A percentile compares a stretch with the other conserved stretches of the same genome.
phyloP scores from a whole-genome alignment of 2,329 filamentous ascomycete genomes.

The Samsoniella hepiali region DNA sequence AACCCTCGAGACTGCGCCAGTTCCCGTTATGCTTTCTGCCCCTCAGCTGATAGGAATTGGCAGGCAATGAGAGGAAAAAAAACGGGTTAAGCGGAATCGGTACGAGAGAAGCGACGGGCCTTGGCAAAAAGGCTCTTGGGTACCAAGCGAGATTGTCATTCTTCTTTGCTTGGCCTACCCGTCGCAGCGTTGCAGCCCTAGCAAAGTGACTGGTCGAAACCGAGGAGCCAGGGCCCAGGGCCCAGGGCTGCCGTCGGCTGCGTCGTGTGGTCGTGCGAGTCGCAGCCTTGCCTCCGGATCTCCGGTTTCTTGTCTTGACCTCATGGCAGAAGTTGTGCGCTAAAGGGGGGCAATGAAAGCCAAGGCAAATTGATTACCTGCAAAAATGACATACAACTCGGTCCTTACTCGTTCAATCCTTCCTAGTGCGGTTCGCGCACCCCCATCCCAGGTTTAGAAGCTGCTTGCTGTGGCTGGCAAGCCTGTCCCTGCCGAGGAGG shows the following conservation, averaged over 20 bases:
- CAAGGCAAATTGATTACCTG: background rate
- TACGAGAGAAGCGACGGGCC: background rate
- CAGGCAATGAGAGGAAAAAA: background rate
- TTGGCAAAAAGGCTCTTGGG: background rate
- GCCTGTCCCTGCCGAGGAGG: background rate
- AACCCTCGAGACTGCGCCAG: too few relatives aligned
- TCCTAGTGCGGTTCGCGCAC: background rate
- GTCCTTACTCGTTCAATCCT: constrained; percentile 5
- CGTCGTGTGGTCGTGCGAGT: constrained; percentile 1
- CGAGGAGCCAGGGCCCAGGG: background rate
- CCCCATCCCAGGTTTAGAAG: constrained; percentile 6
- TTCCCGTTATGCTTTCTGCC: background rate
- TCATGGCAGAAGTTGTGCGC: background rate
- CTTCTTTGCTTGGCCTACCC: background rate
- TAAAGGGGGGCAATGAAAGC: background rate
- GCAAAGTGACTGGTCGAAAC: background rate
- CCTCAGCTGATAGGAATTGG: background rate
- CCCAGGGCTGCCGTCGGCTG: background rate
- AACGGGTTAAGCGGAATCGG: background rate
- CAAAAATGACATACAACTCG: constrained; percentile 3
- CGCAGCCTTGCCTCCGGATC: constrained; percentile 6
- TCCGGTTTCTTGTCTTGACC: constrained; percentile 1
- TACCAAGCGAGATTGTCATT: background rate
- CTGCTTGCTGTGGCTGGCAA: constrained; percentile 6
- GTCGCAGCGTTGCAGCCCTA: constrained; percentile 10